Conservation (phyloP, 495 filamentous ascomycete genomes). For the Xeromyces bisporus region DNA sequence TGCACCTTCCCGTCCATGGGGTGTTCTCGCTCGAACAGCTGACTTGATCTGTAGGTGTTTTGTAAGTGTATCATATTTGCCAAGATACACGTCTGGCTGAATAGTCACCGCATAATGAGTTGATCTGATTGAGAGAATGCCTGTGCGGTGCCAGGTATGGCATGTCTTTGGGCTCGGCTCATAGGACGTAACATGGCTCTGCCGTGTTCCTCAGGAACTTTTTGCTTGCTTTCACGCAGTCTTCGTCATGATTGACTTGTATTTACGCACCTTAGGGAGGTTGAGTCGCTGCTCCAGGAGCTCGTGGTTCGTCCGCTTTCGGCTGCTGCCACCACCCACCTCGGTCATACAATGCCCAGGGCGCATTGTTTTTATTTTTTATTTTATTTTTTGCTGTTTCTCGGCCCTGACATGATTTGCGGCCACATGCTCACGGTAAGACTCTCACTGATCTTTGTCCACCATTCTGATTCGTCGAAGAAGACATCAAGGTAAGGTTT, state of each 20-base stretch:
- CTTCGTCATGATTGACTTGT: background rate
- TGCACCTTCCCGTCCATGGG: conserved; percentile 25
- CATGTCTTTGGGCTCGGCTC: conserved; percentile 13
- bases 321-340: conserved; percentile 15
- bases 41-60: conserved; percentile 15
- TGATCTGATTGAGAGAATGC: background rate
- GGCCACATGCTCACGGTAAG: conserved; percentile 22
- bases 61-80: conserved; percentile 14
- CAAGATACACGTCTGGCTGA: conserved; percentile 5
- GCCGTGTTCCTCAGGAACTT: background rate
- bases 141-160: background rate
- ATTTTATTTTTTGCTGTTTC: conserved; percentile 5
- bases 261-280: background rate
- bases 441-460: no score
- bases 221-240: background rate
- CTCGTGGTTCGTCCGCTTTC: conserved; percentile 14
- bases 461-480: no score
- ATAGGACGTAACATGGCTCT: conserved; percentile 17
- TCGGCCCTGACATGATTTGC: conserved; percentile 19
- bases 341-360: conserved; percentile 6
- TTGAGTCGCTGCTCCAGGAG: conserved; percentile 7
- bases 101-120: background rate
- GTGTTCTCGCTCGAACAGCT: conserved; percentile 23
- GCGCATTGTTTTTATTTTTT: conserved; percentile 1
- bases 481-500: conserved; percentile 9